Evolutionary conservation across 1,284 basidiomycete species (phyloP), one percentile per base, ranked within the genome.

Genomic region (Cryptococcus sp.): DNA sequence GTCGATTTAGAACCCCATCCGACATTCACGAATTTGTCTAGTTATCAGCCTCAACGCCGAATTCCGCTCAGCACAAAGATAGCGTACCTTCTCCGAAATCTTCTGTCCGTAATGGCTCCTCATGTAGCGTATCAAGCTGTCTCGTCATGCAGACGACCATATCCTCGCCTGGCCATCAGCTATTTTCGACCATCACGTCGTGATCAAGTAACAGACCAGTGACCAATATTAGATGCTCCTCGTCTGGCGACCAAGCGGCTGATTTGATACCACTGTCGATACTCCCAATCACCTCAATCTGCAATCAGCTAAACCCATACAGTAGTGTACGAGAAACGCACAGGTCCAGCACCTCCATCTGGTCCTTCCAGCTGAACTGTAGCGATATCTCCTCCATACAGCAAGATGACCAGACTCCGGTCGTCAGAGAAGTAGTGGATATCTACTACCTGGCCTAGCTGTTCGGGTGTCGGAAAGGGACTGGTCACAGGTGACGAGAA

Each of bases 1-100:
- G 96, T 98, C 64, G 88, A 82, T 67, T 94, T 96, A 3, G 89
- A 90, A 25, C 96, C 96, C 96, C 96, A 99, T 9, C 96, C 96
- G 50, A 98, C 89, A 62, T 93, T 90, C 64, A 97, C 90, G 5
- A 88, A 90, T 37, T 85, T 83, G 70, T 91, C 91, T 91, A 62
- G 1, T n/a, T 5, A 18, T 64, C 46, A 66, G 59, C 49, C 39
- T 2, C 16, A 14, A 25, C 16, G 3, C 19, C 45, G 21, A 37
- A 2, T 21, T 23, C 1, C 14, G 19, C 21, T 7, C 4, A 21
- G 4, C 1, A 11, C 22, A 45, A 40, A 51, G 34, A 46, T 3
- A 25, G 56, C 72, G 46, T 45, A 85, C 88, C 88, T 79, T 92
- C 85, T 41, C 94, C 94, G 60, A 92, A 93, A 40, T 89, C 87